These are phyloP conservation scores for Kockiozyma suomiensis DNA, from an alignment of 805 yeast species.

Conservation along the genomic window DNA sequence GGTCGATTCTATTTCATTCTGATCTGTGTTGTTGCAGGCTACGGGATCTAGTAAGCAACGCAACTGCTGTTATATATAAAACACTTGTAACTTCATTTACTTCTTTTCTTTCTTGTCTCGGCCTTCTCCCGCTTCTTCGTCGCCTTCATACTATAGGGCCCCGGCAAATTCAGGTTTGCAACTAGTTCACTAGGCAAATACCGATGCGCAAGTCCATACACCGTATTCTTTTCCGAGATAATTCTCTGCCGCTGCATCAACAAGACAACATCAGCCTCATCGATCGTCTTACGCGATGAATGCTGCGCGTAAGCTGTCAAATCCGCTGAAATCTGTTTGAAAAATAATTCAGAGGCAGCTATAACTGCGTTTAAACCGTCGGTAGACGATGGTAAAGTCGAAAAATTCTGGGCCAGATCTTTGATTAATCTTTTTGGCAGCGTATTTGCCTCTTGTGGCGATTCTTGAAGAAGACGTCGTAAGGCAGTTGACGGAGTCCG, in stretches of 20 bases:
- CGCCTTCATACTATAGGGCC: neutral
- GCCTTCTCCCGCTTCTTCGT: neutral
- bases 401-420: constrained; percentile 7
- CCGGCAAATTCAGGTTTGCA: constrained; percentile 9
- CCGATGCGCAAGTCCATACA: constrained; percentile 16
- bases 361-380: constrained; percentile 37
- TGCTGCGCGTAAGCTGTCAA: constrained; percentile 43
- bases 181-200: constrained; percentile 19
- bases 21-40: no score
- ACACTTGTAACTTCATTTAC: no score
- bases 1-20: no score
- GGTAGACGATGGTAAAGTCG: constrained; percentile 13
- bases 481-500: no score
- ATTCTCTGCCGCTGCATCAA: constrained; percentile 33
- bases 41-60: no score
- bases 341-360: constrained; percentile 39
- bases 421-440: constrained; percentile 11
- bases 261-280: constrained; percentile 38
- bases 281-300: constrained; percentile 39
- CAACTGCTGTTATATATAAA: no score
- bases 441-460: neutral
- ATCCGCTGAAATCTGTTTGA: constrained; percentile 40
- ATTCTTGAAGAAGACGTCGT: neutral
- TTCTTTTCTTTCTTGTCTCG: no score
- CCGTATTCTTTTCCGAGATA: neutral